These are phyloP conservation scores for Glycyrrhiza uralensis DNA, from an alignment of 306 rosid genomes.

Conservation along the genomic window DNA sequence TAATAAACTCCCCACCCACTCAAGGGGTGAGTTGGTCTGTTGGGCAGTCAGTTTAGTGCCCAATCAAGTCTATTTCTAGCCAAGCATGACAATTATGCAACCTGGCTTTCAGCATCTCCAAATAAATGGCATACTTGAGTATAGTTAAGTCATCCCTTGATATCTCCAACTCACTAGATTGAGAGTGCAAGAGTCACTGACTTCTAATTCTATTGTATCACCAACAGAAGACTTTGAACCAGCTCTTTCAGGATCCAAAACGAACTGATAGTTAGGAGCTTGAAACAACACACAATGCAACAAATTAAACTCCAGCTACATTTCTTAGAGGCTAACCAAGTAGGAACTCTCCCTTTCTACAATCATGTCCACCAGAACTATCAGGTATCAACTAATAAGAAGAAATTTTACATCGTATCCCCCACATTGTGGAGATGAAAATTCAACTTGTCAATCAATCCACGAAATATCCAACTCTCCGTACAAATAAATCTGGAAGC, in stretches of 20 bases:
- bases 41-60: not conserved
- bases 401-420: not conserved
- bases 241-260: not conserved
- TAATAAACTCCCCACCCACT: not conserved
- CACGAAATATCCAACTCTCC: not conserved
- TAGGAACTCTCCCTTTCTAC: not conserved
- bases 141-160: not conserved
- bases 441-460: not conserved
- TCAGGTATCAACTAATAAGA: not conserved
- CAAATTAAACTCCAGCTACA: not conserved
- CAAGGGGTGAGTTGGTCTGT: not conserved
- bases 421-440: not conserved
- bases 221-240: not conserved
- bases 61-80: not conserved
- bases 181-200: slow-evolving; percentile 7
- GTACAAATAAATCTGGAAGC: not conserved
- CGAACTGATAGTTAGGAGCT: not conserved
- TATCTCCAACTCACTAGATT: not conserved
- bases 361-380: not conserved
- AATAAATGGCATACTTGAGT: not conserved
- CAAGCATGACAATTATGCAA: not conserved
- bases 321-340: not conserved
- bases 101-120: slow-evolving; percentile 2
- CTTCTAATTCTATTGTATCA: not conserved
- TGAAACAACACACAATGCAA: slow-evolving; percentile 3